Evolutionary conservation across 495 filamentous ascomycete species (phyloP).

Genomic region (Bombardia bombarda): DNA sequence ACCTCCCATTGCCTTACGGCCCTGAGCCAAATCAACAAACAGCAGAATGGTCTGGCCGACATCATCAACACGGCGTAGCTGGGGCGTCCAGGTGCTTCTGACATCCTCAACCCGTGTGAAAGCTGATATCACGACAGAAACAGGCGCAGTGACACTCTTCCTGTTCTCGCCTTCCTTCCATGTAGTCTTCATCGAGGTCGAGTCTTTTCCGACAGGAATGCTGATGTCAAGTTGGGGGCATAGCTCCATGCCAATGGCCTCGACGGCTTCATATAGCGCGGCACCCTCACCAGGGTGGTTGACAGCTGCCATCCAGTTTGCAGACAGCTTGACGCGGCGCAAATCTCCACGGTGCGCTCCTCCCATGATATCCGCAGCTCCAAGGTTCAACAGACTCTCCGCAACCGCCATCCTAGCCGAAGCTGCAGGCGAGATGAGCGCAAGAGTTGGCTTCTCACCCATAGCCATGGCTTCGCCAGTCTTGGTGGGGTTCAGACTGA

Average conservation of each 20-base stretch:
- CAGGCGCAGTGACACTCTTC: slow-evolving; percentile 85
- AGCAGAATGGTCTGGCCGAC: slow-evolving; percentile 85
- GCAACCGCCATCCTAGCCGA: slow-evolving; percentile 95
- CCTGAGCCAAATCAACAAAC: slow-evolving; percentile 80
- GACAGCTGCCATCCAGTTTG: slow-evolving; percentile 98
- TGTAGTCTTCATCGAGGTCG: slow-evolving; percentile 96
- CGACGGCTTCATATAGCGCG: slow-evolving; percentile 87
- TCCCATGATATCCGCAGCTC: slow-evolving; percentile 74
- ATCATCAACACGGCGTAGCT: slow-evolving; percentile 73
- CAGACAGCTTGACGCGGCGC: slow-evolving; percentile 73
- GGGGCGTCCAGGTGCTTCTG: slow-evolving; percentile 85
- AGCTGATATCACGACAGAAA: slow-evolving; percentile 83
- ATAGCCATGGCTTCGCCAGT: slow-evolving; percentile 96
- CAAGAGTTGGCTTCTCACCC: slow-evolving; percentile 87
- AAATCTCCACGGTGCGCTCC: slow-evolving; percentile 42
- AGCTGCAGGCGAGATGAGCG: slow-evolving; percentile 85
- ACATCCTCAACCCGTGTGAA: slow-evolving; percentile 77
- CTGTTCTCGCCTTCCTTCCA: slow-evolving; percentile 72
- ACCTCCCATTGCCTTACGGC: slow-evolving; percentile 74
- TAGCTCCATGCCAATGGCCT: slow-evolving; percentile 86
- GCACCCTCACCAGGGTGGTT: slow-evolving; percentile 92
- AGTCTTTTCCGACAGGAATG: slow-evolving; percentile 96
- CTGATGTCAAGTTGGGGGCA: slow-evolving; percentile 74
- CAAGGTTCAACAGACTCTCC: slow-evolving; percentile 86
- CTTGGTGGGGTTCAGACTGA: slow-evolving; percentile 52